These are phyloP conservation scores for Russula emetica DNA, from an alignment of 768 basidiomycete genomes.

Conservation along the genomic window DNA sequence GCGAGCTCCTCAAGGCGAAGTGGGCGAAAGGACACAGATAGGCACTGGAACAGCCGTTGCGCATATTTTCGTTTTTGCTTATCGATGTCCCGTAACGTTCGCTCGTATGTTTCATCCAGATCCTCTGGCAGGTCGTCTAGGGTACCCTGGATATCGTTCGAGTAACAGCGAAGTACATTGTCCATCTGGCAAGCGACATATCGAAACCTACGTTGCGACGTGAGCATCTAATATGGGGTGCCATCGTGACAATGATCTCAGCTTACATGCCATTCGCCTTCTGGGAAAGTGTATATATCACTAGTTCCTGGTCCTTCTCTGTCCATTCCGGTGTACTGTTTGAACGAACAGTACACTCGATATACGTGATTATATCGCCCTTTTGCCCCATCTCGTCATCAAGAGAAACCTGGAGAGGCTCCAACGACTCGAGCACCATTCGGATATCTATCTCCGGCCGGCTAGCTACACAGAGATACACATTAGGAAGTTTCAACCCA, in stretches of 20 bases:
- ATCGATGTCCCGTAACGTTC: too few relatives aligned
- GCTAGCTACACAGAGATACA: background rate
- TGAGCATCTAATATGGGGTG: too few relatives aligned
- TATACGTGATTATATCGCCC: background rate
- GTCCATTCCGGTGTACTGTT: background rate
- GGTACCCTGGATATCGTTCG: too few relatives aligned
- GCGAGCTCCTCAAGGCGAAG: background rate
- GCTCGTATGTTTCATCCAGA: too few relatives aligned
- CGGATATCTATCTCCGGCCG: background rate
- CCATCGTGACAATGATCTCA: too few relatives aligned
- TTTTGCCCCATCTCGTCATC: background rate
- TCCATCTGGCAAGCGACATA: too few relatives aligned
- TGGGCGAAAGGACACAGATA: background rate
- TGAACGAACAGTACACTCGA: background rate
- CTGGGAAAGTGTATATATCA: background rate
- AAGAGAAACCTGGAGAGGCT: background rate
- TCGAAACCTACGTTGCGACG: too few relatives aligned
- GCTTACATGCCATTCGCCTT: background rate
- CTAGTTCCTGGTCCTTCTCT: background rate
- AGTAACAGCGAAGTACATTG: too few relatives aligned
- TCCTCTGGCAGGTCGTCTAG: too few relatives aligned
- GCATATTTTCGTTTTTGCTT: background rate
- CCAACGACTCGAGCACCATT: background rate
- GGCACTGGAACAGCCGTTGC: background rate
- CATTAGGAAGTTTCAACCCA: background rate